Conservation (phyloP, 1,139 yeast species). For the Nematodospora anomalae region DNA sequence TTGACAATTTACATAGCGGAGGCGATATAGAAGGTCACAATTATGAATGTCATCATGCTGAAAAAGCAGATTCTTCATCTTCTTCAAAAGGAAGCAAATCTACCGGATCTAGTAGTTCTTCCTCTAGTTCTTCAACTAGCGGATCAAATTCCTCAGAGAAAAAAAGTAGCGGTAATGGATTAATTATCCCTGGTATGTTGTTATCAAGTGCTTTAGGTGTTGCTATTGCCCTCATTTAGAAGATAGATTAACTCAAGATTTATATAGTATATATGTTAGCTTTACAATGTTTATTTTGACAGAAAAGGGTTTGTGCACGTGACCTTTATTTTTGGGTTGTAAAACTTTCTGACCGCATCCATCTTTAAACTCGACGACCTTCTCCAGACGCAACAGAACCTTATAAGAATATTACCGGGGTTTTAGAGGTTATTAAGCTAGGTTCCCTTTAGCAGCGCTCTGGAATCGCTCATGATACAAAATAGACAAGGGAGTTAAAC, state of each 20-base stretch:
- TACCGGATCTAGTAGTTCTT: slow-evolving; percentile 8
- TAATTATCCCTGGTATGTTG: slow-evolving; percentile 9
- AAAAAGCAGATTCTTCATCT: slow-evolving; percentile 20
- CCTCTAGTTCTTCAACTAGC: slow-evolving; percentile 7
- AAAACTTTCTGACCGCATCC: too few relatives aligned
- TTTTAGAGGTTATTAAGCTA: too few relatives aligned
- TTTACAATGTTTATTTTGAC: slow-evolving; percentile 20
- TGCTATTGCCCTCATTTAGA: slow-evolving; percentile 6
- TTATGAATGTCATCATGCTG: slow-evolving; percentile 43
- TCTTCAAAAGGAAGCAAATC: slow-evolving; percentile 11
- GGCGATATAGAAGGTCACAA: slow-evolving; percentile 47
- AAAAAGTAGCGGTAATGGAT: slow-evolving; percentile 7
- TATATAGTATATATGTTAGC: background rate
- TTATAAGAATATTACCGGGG: too few relatives aligned
- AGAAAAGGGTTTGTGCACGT: too few relatives aligned
- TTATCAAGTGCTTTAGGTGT: slow-evolving; percentile 7
- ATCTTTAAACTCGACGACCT: too few relatives aligned
- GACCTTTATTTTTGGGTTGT: too few relatives aligned
- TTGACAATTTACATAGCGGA: slow-evolving; percentile 32
- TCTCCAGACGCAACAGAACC: too few relatives aligned
- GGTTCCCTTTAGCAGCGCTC: too few relatives aligned
- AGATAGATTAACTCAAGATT: too few relatives aligned
- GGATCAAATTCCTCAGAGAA: slow-evolving; percentile 13
- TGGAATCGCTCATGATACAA: too few relatives aligned
- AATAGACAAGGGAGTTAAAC: too few relatives aligned